Conservation (phyloP, 768 basidiomycete species). For the Fomitopsis serialis region DNA sequence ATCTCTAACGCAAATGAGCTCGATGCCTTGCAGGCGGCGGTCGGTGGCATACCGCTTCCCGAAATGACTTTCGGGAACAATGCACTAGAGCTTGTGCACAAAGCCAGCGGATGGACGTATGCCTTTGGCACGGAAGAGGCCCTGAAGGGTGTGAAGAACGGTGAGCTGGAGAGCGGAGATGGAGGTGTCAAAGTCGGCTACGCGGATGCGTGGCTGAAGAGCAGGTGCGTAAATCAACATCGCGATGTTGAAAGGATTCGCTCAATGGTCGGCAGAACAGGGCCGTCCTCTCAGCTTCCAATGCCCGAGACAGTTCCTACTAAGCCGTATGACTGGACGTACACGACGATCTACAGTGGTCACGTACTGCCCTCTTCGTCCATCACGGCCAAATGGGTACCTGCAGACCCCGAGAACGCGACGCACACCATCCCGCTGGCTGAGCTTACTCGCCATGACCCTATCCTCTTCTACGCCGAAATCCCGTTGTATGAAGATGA, state of each 20-base stretch:
- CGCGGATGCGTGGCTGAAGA: conserved; percentile 91
- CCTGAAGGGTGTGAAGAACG: conserved; percentile 67
- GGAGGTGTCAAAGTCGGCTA: conserved; percentile 93
- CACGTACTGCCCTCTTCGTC: conserved; percentile 28
- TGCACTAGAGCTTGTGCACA: conserved; percentile 60
- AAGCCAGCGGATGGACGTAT: conserved; percentile 56
- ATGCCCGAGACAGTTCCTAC: conserved; percentile 69
- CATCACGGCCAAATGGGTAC: conserved; percentile 35
- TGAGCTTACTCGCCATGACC: conserved; percentile 84
- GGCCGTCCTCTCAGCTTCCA: conserved; percentile 54
- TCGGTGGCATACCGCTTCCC: conserved; percentile 74
- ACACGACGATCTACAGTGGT: conserved; percentile 84
- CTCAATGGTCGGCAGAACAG: conserved; percentile 45
- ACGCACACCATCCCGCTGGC: conserved; percentile 74
- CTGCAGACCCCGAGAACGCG: conserved; percentile 51
- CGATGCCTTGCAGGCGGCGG: conserved; percentile 56
- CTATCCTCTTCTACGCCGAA: conserved; percentile 97
- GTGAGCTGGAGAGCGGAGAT: conserved; percentile 71
- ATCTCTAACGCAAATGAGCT: conserved; percentile 77
- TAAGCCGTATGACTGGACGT: conserved; percentile 98
- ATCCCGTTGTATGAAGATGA: conserved; percentile 95
- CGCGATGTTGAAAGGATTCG: neutral
- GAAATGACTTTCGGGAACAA: conserved; percentile 98
- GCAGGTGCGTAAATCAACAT: conserved; percentile 63
- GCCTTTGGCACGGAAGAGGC: conserved; percentile 66